phyloP scores from a whole-genome alignment of 1,284 basidiomycete genomes.

The Microbotryum scabiosae region DNA sequence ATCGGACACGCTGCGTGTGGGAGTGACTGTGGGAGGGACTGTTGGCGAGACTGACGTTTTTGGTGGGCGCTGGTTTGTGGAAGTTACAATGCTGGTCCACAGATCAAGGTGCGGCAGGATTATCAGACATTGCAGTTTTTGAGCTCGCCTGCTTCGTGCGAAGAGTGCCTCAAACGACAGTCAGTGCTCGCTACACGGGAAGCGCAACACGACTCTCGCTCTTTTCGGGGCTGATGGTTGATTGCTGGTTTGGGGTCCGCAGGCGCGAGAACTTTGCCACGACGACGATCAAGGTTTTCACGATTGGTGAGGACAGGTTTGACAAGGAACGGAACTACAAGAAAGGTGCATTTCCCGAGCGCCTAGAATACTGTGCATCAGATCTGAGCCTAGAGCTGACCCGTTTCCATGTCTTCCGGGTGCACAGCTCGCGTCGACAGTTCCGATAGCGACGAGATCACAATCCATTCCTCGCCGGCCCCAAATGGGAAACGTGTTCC shows the following conservation, averaged over 20 bases:
- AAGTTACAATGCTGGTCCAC: constrained; percentile 21
- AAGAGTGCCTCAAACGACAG: constrained; percentile 12
- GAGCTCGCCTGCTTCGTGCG: constrained; percentile 5
- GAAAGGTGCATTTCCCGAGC: not conserved
- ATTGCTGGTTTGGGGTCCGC: not conserved
- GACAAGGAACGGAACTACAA: constrained; percentile 13
- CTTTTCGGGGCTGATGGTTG: not conserved
- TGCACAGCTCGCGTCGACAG: too few species aligned
- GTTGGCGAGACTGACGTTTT: too few species aligned
- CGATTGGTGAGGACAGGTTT: constrained; percentile 7
- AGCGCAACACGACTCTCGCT: not conserved
- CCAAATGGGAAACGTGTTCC: not conserved
- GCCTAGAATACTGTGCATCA: too few species aligned
- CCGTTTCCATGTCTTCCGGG: too few species aligned
- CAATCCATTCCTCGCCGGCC: not conserved
- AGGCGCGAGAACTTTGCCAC: constrained; percentile 18
- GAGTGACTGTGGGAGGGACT: too few species aligned
- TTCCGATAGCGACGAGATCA: too few species aligned
- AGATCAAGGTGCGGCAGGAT: constrained; percentile 15
- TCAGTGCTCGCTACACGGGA: not conserved
- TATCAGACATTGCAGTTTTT: not conserved
- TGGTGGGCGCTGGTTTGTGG: not conserved
- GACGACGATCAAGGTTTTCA: constrained; percentile 10
- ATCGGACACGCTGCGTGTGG: not conserved
- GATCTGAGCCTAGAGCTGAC: too few species aligned